A percentile compares a stretch with the other conserved stretches of the same genome.
Evolutionary conservation across 2,329 filamentous ascomycete species (phyloP).

Genomic region (Emmonsia crescens): DNA sequence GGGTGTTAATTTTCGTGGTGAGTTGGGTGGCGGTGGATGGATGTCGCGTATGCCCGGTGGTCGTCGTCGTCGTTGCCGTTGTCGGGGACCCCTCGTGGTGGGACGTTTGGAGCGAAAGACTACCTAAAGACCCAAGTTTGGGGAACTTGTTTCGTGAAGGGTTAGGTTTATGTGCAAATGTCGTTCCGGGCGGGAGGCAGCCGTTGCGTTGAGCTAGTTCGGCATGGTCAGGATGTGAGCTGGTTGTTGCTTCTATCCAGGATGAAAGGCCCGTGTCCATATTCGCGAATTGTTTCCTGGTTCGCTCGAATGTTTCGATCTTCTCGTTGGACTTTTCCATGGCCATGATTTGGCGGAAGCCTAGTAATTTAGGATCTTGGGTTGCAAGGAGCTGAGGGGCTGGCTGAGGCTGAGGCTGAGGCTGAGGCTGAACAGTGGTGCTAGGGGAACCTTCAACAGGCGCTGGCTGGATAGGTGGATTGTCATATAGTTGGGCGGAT

Average conservation of each 20-base stretch:
- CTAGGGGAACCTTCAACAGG: background rate
- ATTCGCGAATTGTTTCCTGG: slow-evolving; percentile 56
- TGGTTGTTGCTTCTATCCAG: slow-evolving; percentile 44
- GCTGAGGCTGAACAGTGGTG: background rate
- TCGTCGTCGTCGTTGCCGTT: slow-evolving; percentile 22
- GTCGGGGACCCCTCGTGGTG: slow-evolving; percentile 24
- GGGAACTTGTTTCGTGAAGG: slow-evolving; percentile 30
- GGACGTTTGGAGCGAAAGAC: slow-evolving; percentile 17
- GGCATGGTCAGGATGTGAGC: slow-evolving; percentile 43
- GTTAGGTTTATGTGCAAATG: slow-evolving; percentile 18
- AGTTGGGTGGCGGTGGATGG: slow-evolving; percentile 26
- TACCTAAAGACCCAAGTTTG: slow-evolving; percentile 28
- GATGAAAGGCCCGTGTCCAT: slow-evolving; percentile 64
- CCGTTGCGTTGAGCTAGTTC: slow-evolving; percentile 32
- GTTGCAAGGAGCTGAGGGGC: slow-evolving; percentile 11
- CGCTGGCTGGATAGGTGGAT: background rate
- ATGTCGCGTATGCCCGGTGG: slow-evolving; percentile 23
- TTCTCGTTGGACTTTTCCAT: slow-evolving; percentile 56
- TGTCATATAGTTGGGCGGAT: background rate
- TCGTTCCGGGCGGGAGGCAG: slow-evolving; percentile 19
- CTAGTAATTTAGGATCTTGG: slow-evolving; percentile 36
- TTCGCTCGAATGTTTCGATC: slow-evolving; percentile 62
- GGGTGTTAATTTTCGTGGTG: slow-evolving; percentile 38
- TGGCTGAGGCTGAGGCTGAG: background rate
- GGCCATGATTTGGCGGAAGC: slow-evolving; percentile 68